Conservation (phyloP, 441 rosid species). For the Gossypium aridum region DNA sequence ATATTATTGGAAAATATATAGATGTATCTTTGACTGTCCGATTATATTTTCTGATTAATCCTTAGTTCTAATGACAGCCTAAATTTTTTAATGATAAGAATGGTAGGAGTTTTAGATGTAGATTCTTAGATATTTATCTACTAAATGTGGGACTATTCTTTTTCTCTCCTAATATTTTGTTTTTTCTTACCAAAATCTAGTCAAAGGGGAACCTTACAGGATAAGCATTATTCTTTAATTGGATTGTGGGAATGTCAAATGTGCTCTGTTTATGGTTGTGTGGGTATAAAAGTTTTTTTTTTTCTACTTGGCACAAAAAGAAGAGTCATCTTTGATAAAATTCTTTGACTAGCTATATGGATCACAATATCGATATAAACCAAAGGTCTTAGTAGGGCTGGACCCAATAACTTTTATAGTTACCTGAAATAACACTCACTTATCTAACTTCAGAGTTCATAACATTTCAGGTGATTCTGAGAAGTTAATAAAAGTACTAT, state of each 20-base stretch:
- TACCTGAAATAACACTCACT: neutral
- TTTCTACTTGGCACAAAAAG: neutral
- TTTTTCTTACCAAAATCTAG: neutral
- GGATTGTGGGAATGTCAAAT: neutral
- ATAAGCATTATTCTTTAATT: neutral
- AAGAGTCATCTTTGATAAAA: neutral
- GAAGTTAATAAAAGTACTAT: constrained; percentile 75
- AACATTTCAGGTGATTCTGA: neutral
- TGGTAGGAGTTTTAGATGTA: neutral
- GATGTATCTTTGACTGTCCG: neutral
- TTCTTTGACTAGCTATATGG: neutral
- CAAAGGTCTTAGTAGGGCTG: neutral
- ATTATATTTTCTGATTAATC: neutral
- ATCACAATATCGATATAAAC: neutral
- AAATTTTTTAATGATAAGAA: neutral
- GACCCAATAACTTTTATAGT: neutral
- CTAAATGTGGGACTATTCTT: neutral
- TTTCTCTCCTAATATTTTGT: neutral
- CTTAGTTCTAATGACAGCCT: neutral
- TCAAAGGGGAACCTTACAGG: neutral
- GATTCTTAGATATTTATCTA: neutral
- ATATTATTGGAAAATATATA: neutral
- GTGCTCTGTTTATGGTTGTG: neutral
- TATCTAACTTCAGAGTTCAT: constrained; percentile 6
- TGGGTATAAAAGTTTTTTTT: neutral